These are phyloP conservation scores for Penicillium sp. DNA, from an alignment of 2,329 filamentous ascomycete genomes.

Conservation along the genomic window DNA sequence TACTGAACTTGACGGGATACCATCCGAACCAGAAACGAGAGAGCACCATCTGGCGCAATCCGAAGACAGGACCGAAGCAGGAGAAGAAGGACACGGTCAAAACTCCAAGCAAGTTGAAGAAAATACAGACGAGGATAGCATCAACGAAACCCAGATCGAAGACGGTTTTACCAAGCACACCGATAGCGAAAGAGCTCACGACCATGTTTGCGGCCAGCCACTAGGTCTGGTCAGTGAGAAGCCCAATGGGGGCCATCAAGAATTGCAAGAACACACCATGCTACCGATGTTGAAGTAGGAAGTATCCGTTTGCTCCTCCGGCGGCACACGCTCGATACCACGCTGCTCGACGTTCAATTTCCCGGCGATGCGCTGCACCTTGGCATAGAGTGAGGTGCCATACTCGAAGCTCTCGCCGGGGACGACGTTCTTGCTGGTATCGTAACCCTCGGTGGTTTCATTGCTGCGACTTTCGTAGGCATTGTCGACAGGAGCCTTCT, in stretches of 20 bases:
- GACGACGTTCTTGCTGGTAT: constrained; percentile 43
- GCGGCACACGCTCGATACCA: constrained; percentile 69
- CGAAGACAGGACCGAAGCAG: constrained; percentile 68
- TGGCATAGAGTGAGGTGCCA: constrained; percentile 54
- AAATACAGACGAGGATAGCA: constrained; percentile 64
- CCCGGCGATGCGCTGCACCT: constrained; percentile 58
- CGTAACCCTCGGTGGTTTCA: constrained; percentile 4
- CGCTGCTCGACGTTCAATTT: constrained; percentile 66
- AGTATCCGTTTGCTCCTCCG: constrained; percentile 61
- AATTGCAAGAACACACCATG: constrained; percentile 52
- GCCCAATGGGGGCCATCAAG: constrained; percentile 4
- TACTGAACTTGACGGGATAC: constrained; percentile 63
- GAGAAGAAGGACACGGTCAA: constrained; percentile 71
- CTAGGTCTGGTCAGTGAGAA: constrained; percentile 40
- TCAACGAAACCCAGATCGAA: constrained; percentile 70
- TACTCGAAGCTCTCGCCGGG: constrained; percentile 56
- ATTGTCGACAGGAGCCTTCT: constrained; percentile 32
- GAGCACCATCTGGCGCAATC: constrained; percentile 75
- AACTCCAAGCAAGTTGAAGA: constrained; percentile 70
- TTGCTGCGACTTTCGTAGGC: constrained; percentile 34
- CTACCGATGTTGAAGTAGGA: constrained; percentile 64
- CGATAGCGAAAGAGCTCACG: constrained; percentile 70
- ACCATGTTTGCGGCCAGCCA: constrained; percentile 77
- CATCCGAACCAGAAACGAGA: constrained; percentile 72
- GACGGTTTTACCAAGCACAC: constrained; percentile 61